These are phyloP conservation scores for Phytophthora meadii DNA, from an alignment of 352 stramenopile species.

Conservation along the genomic window DNA sequence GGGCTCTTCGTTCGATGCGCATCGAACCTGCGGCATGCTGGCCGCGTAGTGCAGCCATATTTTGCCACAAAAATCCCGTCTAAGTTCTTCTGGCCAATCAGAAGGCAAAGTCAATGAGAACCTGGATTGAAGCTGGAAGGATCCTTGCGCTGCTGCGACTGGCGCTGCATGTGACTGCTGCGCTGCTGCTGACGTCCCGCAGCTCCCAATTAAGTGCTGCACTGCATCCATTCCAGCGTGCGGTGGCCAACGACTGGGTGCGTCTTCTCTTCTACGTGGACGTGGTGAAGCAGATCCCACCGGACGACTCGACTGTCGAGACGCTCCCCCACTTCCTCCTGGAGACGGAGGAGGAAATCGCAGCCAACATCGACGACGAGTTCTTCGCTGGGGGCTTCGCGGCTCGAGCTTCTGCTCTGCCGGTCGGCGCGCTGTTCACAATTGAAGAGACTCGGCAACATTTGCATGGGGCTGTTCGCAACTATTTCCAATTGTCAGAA, in stretches of 20 bases:
- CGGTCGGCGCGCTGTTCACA: conserved; percentile 75
- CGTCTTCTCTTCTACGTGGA: conserved; percentile 80
- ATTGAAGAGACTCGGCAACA: conserved; percentile 73
- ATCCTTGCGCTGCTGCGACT: conserved; percentile 39
- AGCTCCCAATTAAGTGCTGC: conserved; percentile 52
- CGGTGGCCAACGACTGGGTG: conserved; percentile 73
- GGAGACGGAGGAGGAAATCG: conserved; percentile 70
- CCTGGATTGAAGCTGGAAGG: not conserved
- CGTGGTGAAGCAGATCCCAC: conserved; percentile 24
- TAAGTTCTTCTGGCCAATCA: too few relatives aligned
- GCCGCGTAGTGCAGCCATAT: too few relatives aligned
- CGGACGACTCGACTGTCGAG: conserved; percentile 25
- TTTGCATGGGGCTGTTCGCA: conserved; percentile 65
- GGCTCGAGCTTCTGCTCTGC: conserved; percentile 56
- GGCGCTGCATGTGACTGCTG: conserved; percentile 46
- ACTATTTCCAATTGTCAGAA: conserved; percentile 65
- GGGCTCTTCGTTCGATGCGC: too few relatives aligned
- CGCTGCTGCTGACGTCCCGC: conserved; percentile 53
- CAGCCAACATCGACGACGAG: conserved; percentile 68
- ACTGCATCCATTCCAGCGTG: conserved; percentile 67
- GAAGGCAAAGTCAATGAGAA: too few relatives aligned
- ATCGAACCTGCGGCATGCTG: too few relatives aligned
- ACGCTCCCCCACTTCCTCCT: conserved; percentile 75
- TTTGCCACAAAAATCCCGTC: too few relatives aligned
- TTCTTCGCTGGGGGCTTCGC: conserved; percentile 64